Percentiles rank a stretch among this genome's conserved stretches.
These are phyloP conservation scores for Candida smagusa DNA, from an alignment of 1,139 yeast genomes.

Conservation along the genomic window DNA sequence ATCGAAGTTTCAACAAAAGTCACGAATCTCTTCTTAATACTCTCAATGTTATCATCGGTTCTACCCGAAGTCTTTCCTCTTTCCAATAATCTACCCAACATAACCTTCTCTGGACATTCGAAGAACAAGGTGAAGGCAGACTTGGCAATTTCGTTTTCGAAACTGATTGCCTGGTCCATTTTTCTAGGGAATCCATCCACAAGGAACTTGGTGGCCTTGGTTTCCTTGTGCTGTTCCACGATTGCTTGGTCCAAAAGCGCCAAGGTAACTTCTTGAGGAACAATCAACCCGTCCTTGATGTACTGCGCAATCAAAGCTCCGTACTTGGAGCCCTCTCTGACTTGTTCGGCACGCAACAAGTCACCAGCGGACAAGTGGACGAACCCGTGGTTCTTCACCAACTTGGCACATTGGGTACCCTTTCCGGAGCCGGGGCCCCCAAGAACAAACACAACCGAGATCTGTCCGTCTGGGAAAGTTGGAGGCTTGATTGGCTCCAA, in stretches of 20 bases:
- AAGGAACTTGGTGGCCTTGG: constrained; percentile 60
- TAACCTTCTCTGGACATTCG: constrained; percentile 88
- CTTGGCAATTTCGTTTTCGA: constrained; percentile 76
- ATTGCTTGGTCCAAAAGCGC: constrained; percentile 82
- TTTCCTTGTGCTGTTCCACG: constrained; percentile 39
- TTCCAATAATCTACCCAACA: constrained; percentile 80
- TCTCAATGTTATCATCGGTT: constrained; percentile 86
- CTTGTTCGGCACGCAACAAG: constrained; percentile 86
- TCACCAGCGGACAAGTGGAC: constrained; percentile 95
- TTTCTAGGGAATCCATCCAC: constrained; percentile 97
- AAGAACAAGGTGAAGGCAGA: constrained; percentile 83
- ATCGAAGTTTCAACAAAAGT: constrained; percentile 85
- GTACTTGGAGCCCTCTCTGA: constrained; percentile 73
- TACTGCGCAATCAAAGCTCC: constrained; percentile 83
- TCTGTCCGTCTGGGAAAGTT: constrained; percentile 59
- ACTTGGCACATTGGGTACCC: constrained; percentile 90
- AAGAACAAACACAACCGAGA: constrained; percentile 81
- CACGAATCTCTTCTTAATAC: constrained; percentile 83
- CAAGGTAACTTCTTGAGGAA: constrained; percentile 93
- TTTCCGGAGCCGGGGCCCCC: constrained; percentile 96
- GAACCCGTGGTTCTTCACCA: constrained; percentile 77
- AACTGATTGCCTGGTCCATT: constrained; percentile 95
- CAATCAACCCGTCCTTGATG: constrained; percentile 86
- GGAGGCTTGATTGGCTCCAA: constrained; percentile 35
- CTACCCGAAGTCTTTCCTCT: constrained; percentile 96